Evolutionary conservation across 139 green algal genomes (phyloP).

Genomic region (Picochlorum costavermella): DNA sequence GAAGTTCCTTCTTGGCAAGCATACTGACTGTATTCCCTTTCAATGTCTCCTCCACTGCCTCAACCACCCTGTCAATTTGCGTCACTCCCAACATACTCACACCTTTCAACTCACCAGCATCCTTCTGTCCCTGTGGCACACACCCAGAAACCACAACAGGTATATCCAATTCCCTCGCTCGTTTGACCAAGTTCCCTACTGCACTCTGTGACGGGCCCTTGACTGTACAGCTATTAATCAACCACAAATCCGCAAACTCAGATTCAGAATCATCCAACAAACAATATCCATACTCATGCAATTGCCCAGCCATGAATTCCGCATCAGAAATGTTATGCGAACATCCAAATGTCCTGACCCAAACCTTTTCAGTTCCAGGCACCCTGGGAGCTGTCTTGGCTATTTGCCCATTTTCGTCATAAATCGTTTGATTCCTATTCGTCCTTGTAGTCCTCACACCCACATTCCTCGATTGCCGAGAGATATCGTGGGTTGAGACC

Average conservation of each 20-base stretch:
- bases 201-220: slow-evolving; percentile 72
- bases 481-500: neutral
- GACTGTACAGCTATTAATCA: slow-evolving; percentile 92
- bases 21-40: slow-evolving; percentile 72
- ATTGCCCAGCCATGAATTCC: slow-evolving; percentile 66
- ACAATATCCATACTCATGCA: slow-evolving; percentile 66
- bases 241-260: slow-evolving; percentile 63
- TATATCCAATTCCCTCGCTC: slow-evolving; percentile 43
- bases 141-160: slow-evolving; percentile 76
- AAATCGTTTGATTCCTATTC: no score
- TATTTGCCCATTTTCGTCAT: neutral
- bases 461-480: neutral
- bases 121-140: slow-evolving; percentile 77
- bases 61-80: slow-evolving; percentile 79
- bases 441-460: neutral
- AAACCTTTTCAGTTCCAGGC: slow-evolving; percentile 53
- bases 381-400: slow-evolving; percentile 8
- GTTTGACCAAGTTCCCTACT: slow-evolving; percentile 57
- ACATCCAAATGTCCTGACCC: slow-evolving; percentile 74
- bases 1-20: slow-evolving; percentile 72
- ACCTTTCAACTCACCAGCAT: slow-evolving; percentile 59
- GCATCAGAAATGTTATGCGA: slow-evolving; percentile 68
- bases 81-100: slow-evolving; percentile 67
- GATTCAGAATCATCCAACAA: slow-evolving; percentile 47
- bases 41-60: slow-evolving; percentile 87